Conservation (phyloP, 106 monocot genomes). For the Apostasia shenzhenica region DNA sequence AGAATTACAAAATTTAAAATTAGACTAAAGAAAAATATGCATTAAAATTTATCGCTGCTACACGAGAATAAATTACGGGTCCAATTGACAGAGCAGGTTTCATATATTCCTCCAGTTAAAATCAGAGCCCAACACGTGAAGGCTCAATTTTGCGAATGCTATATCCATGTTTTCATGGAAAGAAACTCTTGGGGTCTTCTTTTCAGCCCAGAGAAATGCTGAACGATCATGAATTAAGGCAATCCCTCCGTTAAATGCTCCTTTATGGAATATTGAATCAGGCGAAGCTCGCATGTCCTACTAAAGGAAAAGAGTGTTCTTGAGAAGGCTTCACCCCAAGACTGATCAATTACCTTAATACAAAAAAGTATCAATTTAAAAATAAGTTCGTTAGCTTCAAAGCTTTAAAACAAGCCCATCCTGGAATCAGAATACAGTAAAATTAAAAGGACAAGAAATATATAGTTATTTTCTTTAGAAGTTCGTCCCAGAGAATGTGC, state of each 20-base stretch:
- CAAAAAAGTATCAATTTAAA: neutral
- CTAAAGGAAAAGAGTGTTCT: conserved; percentile 41
- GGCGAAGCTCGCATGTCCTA: conserved; percentile 71
- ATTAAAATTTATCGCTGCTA: too few species aligned
- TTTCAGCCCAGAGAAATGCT: conserved; percentile 51
- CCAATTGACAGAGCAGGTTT: conserved; percentile 94
- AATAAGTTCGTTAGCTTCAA: too few species aligned
- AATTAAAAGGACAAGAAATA: too few species aligned
- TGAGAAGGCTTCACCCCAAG: conserved; percentile 52
- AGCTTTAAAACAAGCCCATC: too few species aligned
- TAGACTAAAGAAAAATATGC: too few species aligned
- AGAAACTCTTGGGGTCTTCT: conserved; percentile 69
- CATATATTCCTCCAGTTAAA: conserved; percentile 95
- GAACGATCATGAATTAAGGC: conserved; percentile 64
- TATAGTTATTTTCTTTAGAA: too few species aligned
- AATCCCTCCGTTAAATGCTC: conserved; percentile 86
- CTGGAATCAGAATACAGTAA: too few species aligned
- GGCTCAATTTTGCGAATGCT: conserved; percentile 62
- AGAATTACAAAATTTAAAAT: too few species aligned
- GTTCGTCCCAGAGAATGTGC: too few species aligned
- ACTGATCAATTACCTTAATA: conserved; percentile 54
- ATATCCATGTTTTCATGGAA: conserved; percentile 95
- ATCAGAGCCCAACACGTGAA: conserved; percentile 86
- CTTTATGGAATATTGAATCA: conserved; percentile 76
- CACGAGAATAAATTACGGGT: too few species aligned